These are phyloP conservation scores for Pterulicium gracile DNA, from an alignment of 1,284 basidiomycete species.

Conservation along the genomic window DNA sequence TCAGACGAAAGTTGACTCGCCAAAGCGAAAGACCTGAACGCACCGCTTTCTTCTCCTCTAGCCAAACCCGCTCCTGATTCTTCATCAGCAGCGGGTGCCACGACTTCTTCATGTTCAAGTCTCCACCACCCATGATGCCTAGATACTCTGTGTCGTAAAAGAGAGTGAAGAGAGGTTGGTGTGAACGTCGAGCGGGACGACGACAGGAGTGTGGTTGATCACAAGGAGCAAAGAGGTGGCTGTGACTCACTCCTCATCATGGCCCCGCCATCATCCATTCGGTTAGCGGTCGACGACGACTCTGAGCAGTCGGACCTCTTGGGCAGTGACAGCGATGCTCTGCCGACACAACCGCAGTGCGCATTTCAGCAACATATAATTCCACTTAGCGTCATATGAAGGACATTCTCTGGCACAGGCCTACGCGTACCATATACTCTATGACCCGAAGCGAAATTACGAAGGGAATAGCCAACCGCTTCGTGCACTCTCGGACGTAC, in stretches of 20 bases:
- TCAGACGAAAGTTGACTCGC: slow-evolving; percentile 1
- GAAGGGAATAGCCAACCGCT: slow-evolving; percentile 73
- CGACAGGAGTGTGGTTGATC: not conserved
- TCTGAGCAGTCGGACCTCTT: not conserved
- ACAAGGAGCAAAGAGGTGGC: slow-evolving; percentile 8
- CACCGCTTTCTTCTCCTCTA: slow-evolving; percentile 93
- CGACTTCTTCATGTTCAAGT: slow-evolving; percentile 95
- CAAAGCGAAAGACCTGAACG: no score
- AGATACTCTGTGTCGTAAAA: no score
- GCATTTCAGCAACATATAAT: no score
- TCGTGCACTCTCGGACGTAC: slow-evolving; percentile 74
- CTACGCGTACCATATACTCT: slow-evolving; percentile 69
- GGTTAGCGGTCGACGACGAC: not conserved
- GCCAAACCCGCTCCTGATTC: slow-evolving; percentile 99
- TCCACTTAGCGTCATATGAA: no score
- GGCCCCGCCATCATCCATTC: not conserved
- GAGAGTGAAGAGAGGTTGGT: no score
- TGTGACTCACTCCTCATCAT: not conserved
- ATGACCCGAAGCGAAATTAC: slow-evolving; percentile 72
- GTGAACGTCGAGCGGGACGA: slow-evolving; percentile 4
- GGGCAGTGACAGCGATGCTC: not conserved
- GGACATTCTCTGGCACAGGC: slow-evolving; percentile 26
- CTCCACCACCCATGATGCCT: slow-evolving; percentile 88
- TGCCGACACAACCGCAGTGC: not conserved
- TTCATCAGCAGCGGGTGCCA: slow-evolving; percentile 98